A percentile compares a stretch with the other conserved stretches of the same genome.
Conservation (phyloP, 768 basidiomycete genomes). For the Stropharia rugosoannulata region DNA sequence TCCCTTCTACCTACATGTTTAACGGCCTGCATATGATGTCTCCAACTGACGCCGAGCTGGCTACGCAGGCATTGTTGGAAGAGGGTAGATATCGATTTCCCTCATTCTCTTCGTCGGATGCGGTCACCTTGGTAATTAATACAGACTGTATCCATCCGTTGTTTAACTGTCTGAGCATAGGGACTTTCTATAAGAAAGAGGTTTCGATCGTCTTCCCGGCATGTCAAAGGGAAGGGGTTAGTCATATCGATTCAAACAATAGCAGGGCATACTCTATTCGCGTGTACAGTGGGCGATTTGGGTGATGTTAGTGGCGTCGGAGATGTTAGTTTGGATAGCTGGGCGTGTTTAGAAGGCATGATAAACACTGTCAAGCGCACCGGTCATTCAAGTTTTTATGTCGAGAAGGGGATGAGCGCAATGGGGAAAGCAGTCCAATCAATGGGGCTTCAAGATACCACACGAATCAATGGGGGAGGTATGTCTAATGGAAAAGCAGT, state of each 20-base stretch:
- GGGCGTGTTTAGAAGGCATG: constrained; percentile 79
- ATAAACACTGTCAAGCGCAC: constrained; percentile 75
- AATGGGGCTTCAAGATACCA: constrained; percentile 62
- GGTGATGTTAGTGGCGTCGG: constrained; percentile 64
- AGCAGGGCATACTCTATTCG: constrained; percentile 75
- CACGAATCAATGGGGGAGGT: constrained; percentile 75
- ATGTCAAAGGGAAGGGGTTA: constrained; percentile 76
- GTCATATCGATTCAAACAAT: constrained; percentile 80
- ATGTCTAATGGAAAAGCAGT: constrained; percentile 24
- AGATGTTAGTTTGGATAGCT: constrained; percentile 80
- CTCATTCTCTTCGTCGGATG: constrained; percentile 74
- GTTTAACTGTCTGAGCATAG: constrained; percentile 19
- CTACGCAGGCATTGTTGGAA: constrained; percentile 67
- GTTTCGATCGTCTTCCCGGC: constrained; percentile 71
- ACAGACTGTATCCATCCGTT: not conserved
- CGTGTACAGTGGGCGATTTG: constrained; percentile 82
- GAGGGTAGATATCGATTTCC: constrained; percentile 71
- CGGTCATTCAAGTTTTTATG: constrained; percentile 83
- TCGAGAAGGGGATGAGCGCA: constrained; percentile 84
- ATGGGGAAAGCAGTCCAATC: constrained; percentile 75
- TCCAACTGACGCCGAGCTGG: constrained; percentile 72
- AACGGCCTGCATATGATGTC: constrained; percentile 58
- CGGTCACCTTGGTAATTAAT: constrained; percentile 62
- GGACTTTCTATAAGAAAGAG: constrained; percentile 80
- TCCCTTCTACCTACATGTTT: constrained; percentile 46